Conservation (phyloP, 2,329 filamentous ascomycete genomes). For the Coccinonectria pachysandricola region DNA sequence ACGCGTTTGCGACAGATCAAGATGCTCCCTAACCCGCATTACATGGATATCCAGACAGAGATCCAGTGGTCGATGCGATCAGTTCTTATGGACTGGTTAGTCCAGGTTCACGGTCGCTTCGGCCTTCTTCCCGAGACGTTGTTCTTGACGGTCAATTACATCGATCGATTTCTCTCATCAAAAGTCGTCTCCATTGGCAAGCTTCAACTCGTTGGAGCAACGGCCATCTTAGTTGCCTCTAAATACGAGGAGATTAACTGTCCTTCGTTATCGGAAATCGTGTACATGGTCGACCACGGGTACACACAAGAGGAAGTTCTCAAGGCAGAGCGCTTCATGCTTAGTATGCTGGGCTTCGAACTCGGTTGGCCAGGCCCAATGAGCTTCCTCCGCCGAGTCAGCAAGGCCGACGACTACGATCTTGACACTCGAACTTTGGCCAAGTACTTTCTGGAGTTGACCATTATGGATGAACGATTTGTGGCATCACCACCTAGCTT, state of each 20-base stretch:
- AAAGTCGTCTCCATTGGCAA: conserved; percentile 95
- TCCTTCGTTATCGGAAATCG: conserved; percentile 86
- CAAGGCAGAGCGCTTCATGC: conserved; percentile 96
- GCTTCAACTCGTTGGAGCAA: conserved; percentile 90
- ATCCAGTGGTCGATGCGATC: conserved; percentile 99
- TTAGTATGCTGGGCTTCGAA: conserved; percentile 91
- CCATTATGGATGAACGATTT: conserved; percentile 96
- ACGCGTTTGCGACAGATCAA: conserved; percentile 47
- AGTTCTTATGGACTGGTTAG: conserved; percentile 94
- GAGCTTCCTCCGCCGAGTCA: conserved; percentile 94
- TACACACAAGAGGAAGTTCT: conserved; percentile 87
- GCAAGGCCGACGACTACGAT: conserved; percentile 97
- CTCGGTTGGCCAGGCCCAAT: conserved; percentile 97
- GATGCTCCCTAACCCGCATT: conserved; percentile 80
- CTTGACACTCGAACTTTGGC: conserved; percentile 88
- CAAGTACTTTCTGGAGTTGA: conserved; percentile 96
- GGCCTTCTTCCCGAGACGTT: conserved; percentile 85
- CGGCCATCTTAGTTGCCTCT: conserved; percentile 87
- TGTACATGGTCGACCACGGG: conserved; percentile 94
- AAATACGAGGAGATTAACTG: conserved; percentile 99
- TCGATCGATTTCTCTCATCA: conserved; percentile 88
- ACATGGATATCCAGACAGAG: conserved; percentile 96
- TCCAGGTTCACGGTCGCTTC: conserved; percentile 92
- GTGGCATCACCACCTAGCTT: conserved; percentile 87
- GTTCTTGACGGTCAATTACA: conserved; percentile 91